These are phyloP conservation scores for Heterobasidion occidentale DNA, from an alignment of 1,284 basidiomycete genomes.

Conservation along the genomic window DNA sequence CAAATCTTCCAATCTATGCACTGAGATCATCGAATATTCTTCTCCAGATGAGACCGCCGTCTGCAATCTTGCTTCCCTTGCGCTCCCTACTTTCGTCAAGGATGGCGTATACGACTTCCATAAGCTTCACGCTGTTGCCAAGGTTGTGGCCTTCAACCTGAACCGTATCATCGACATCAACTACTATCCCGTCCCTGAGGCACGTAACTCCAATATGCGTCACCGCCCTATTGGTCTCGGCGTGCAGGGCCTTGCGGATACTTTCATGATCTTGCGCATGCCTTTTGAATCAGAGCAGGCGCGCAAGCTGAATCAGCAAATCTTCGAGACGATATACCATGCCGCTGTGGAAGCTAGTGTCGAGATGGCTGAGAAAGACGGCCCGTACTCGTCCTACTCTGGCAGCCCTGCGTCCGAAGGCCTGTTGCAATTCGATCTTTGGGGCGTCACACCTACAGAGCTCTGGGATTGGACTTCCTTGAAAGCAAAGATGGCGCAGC, in stretches of 20 bases:
- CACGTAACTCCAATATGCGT: constrained; percentile 91
- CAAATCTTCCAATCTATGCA: constrained; percentile 99
- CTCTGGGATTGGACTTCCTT: constrained; percentile 94
- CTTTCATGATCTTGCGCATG: constrained; percentile 96
- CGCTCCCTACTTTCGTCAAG: constrained; percentile 83
- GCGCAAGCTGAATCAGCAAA: constrained; percentile 86
- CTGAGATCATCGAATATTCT: constrained; percentile 98
- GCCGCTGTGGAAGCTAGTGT: constrained; percentile 88
- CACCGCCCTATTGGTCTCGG: constrained; percentile 98
- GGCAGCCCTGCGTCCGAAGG: constrained; percentile 90
- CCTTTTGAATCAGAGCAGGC: constrained; percentile 93
- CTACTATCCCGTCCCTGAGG: constrained; percentile 91
- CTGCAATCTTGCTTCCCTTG: constrained; percentile 97
- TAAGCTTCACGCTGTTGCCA: constrained; percentile 90
- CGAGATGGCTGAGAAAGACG: constrained; percentile 80
- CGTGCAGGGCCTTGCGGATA: constrained; percentile 96
- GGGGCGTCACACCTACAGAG: constrained; percentile 88
- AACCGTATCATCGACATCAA: constrained; percentile 94
- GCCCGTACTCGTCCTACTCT: constrained; percentile 87
- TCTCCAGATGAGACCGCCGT: constrained; percentile 98
- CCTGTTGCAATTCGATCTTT: constrained; percentile 91
- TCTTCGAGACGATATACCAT: constrained; percentile 99
- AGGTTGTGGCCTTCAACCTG: constrained; percentile 89
- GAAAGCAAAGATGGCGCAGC: constrained; percentile 83
- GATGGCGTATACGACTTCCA: constrained; percentile 85